Evolutionary conservation across 2,329 filamentous ascomycete species (phyloP).

Genomic region (Fusarium tjaetaba): DNA sequence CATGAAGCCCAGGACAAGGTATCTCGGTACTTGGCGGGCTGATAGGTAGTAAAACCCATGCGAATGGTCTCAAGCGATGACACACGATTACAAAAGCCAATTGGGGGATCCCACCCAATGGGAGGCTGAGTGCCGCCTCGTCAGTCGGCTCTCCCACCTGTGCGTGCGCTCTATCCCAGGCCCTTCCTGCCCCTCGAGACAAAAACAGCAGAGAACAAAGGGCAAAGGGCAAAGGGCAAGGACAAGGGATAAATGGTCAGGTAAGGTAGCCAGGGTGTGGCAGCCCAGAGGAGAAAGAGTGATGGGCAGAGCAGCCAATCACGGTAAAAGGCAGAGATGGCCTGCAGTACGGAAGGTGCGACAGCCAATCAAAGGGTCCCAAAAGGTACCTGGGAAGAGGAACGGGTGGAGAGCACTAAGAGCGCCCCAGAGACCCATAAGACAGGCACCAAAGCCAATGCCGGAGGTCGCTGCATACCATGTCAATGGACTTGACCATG

Average conservation of each 20-base stretch:
- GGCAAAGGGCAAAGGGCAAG: background rate
- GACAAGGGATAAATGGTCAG: background rate
- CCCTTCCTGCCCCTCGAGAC: background rate
- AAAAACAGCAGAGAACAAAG: background rate
- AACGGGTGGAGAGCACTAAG: slow-evolving; percentile 32
- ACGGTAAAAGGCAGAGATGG: slow-evolving; percentile 27
- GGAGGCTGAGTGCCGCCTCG: slow-evolving; percentile 24
- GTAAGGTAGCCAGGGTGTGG: background rate
- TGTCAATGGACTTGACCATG: slow-evolving; percentile 19
- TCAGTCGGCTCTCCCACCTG: slow-evolving; percentile 30
- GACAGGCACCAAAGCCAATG: slow-evolving; percentile 40
- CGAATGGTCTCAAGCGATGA: slow-evolving; percentile 10
- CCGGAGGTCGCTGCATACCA: slow-evolving; percentile 36
- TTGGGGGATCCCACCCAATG: slow-evolving; percentile 33
- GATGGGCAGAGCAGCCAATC: slow-evolving; percentile 14
- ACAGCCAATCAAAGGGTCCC: background rate
- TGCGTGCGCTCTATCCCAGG: background rate
- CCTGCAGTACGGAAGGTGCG: slow-evolving; percentile 30
- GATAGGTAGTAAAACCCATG: slow-evolving; percentile 12
- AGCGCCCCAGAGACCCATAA: slow-evolving; percentile 17
- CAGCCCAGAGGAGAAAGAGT: slow-evolving; percentile 3
- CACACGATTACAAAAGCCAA: slow-evolving; percentile 37
- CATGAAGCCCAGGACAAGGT: slow-evolving; percentile 4
- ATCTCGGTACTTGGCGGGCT: slow-evolving; percentile 33
- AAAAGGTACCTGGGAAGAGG: slow-evolving; percentile 28